A percentile compares a stretch with the other conserved stretches of the same genome.
phyloP scores from a whole-genome alignment of 2,329 filamentous ascomycete genomes.

The Parafenestella ontariensis region DNA sequence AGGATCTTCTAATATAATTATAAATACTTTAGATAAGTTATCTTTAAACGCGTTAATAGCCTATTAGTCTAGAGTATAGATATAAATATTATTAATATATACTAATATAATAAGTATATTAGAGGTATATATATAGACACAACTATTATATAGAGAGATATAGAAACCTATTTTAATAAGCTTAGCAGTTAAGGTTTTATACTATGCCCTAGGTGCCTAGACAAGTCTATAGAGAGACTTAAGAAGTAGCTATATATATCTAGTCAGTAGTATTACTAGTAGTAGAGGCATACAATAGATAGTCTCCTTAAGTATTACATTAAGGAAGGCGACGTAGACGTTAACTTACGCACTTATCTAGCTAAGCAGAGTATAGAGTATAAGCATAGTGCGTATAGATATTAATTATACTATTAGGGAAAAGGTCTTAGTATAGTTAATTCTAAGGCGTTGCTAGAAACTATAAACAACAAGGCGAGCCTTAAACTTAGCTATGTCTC shows the following conservation, averaged over 20 bases:
- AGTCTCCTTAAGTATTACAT: not conserved
- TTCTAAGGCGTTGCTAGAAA: not conserved
- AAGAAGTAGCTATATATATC: not conserved
- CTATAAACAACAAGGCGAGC: not conserved
- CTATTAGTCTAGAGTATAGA: not conserved
- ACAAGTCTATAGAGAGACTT: not conserved
- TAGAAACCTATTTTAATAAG: not conserved
- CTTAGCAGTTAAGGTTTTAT: not conserved
- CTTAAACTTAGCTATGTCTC: not conserved
- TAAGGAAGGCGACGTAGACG: not conserved
- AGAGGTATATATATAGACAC: not conserved
- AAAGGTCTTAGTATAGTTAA: not conserved
- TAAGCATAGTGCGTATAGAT: not conserved
- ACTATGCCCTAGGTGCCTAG: not conserved
- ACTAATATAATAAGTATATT: not conserved
- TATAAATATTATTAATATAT: not conserved
- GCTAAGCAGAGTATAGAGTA: not conserved
- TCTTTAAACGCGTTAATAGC: not conserved
- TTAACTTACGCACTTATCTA: not conserved
- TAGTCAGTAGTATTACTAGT: not conserved
- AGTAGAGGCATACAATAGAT: not conserved
- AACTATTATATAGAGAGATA: not conserved
- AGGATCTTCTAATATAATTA: not conserved
- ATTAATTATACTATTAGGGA: not conserved
- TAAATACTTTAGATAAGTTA: not conserved